phyloP scores from a whole-genome alignment of 495 filamentous ascomycete species.

The Annulohypoxylon bovei region DNA sequence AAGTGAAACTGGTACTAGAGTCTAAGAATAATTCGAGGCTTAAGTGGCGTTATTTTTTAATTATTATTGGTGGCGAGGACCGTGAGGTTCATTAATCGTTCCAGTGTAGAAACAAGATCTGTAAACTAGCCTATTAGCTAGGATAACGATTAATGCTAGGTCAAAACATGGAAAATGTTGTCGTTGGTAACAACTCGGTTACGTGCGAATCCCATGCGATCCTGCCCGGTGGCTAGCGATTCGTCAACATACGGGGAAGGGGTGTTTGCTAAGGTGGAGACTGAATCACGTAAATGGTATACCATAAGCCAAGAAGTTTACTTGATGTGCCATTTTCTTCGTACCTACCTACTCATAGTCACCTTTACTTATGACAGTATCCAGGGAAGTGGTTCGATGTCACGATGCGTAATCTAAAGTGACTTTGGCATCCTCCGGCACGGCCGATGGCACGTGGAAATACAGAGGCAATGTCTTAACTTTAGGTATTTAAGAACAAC shows the following conservation, averaged over 20 bases:
- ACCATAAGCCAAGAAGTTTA: neutral
- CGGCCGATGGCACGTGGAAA: neutral
- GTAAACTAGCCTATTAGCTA: neutral
- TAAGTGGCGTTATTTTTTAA: neutral
- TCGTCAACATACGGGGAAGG: slow-evolving; percentile 28
- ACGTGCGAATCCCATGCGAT: slow-evolving; percentile 7
- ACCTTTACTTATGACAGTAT: neutral
- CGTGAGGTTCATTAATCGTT: too few relatives aligned
- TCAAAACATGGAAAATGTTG: neutral
- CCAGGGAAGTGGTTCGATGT: slow-evolving; percentile 10
- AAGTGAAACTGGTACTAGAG: neutral
- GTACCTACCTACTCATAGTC: neutral
- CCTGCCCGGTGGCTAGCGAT: neutral
- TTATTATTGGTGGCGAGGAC: neutral
- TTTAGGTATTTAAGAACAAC: neutral
- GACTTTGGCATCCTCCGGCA: neutral
- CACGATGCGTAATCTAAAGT: neutral
- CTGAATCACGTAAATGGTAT: neutral
- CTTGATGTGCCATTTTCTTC: neutral
- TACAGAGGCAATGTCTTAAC: neutral
- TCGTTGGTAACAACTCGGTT: neutral
- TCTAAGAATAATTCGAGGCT: neutral
- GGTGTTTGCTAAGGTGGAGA: slow-evolving; percentile 16
- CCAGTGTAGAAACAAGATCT: neutral
- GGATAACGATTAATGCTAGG: neutral